phyloP scores from a whole-genome alignment of 805 yeast genomes.

The Barnettozyma sucrosica region DNA sequence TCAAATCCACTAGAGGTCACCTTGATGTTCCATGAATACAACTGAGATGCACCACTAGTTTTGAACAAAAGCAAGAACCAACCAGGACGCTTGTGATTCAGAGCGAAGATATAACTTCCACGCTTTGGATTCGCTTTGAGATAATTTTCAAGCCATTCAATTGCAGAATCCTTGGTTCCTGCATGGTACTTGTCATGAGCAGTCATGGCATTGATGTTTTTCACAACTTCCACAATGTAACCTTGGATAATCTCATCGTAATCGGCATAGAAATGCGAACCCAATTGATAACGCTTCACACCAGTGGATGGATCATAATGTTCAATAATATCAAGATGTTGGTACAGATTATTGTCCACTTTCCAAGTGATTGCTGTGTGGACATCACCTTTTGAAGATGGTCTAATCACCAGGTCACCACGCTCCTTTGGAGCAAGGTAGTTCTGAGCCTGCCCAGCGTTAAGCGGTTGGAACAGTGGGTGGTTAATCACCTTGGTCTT shows the following conservation, averaged over 20 bases:
- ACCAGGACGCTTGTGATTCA: constrained; percentile 90
- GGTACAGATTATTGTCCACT: constrained; percentile 84
- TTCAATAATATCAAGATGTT: constrained; percentile 85
- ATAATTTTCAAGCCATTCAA: constrained; percentile 81
- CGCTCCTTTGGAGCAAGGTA: constrained; percentile 81
- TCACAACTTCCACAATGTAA: constrained; percentile 78
- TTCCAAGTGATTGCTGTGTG: constrained; percentile 96
- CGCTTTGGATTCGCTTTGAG: constrained; percentile 87
- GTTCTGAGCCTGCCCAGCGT: constrained; percentile 85
- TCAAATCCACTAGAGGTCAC: constrained; percentile 85
- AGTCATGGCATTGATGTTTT: constrained; percentile 77
- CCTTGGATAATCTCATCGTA: constrained; percentile 88
- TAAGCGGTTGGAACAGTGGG: constrained; percentile 82
- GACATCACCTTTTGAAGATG: constrained; percentile 84
- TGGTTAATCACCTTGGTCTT: constrained; percentile 78
- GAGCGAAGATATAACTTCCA: constrained; percentile 86
- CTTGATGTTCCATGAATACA: constrained; percentile 84
- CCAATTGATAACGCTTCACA: constrained; percentile 47
- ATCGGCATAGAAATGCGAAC: constrained; percentile 46
- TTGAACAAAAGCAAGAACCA: constrained; percentile 86
- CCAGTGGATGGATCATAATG: constrained; percentile 22
- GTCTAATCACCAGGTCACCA: constrained; percentile 92
- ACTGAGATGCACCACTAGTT: constrained; percentile 59
- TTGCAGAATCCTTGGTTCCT: constrained; percentile 75
- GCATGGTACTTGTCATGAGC: constrained; percentile 83